Evolutionary conservation across 1,284 basidiomycete species (phyloP).

Genomic region (Leccinum subrobustum): DNA sequence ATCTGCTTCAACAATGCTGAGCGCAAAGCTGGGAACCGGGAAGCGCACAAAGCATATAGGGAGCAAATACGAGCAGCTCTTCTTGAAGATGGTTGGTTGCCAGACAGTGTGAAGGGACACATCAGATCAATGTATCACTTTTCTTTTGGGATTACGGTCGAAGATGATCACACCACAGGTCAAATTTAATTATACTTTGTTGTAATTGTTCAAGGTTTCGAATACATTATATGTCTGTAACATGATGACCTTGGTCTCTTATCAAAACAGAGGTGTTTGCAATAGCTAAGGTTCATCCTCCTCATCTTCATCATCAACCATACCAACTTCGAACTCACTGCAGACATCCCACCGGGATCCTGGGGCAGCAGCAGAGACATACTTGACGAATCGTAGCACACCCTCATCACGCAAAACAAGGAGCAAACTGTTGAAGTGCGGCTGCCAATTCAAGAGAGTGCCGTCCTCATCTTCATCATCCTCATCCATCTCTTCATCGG

Average conservation of each 20-base stretch:
- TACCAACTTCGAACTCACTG: constrained; percentile 85
- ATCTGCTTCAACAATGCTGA: no score
- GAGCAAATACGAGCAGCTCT: no score
- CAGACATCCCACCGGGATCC: constrained; percentile 91
- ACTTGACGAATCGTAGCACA: constrained; percentile 94
- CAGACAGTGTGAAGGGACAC: no score
- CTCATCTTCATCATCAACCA: constrained; percentile 45
- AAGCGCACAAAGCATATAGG: no score
- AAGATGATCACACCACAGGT: no score
- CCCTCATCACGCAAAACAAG: constrained; percentile 91
- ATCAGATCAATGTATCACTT: no score
- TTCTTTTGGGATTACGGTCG: no score
- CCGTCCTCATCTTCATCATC: constrained; percentile 63
- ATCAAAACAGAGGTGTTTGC: not conserved
- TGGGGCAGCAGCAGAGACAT: constrained; percentile 82
- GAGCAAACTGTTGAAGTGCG: constrained; percentile 88
- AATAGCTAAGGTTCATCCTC: constrained; percentile 10
- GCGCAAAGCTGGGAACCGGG: no score
- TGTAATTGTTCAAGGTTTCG: no score
- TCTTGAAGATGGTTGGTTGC: no score
- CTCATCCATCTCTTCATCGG: constrained; percentile 29
- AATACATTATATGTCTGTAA: no score
- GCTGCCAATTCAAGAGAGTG: constrained; percentile 86
- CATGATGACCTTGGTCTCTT: not conserved
- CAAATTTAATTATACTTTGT: no score